Evolutionary conservation across 306 rosid species (phyloP).

Genomic region (Benincasa hispida): DNA sequence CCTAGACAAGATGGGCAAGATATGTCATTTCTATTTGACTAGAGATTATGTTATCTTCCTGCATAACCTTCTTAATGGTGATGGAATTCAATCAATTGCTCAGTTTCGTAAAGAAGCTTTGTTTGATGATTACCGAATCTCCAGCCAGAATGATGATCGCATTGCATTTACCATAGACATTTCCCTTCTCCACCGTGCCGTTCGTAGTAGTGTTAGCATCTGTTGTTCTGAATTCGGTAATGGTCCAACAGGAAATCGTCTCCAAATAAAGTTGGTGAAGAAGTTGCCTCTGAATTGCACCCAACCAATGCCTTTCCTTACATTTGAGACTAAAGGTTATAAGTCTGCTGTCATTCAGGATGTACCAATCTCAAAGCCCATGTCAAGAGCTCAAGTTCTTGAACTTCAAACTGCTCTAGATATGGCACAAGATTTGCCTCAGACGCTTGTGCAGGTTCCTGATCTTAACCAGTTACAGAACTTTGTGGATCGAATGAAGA

Average conservation of each 20-base stretch:
- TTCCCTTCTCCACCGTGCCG: slow-evolving; percentile 73
- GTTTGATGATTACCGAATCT: slow-evolving; percentile 69
- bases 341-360: slow-evolving; percentile 88
- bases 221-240: slow-evolving; percentile 48
- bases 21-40: slow-evolving; percentile 62
- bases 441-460: slow-evolving; percentile 81
- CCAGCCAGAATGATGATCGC: slow-evolving; percentile 75
- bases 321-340: slow-evolving; percentile 66
- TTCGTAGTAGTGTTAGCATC: slow-evolving; percentile 76
- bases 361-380: slow-evolving; percentile 74
- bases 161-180: slow-evolving; percentile 78
- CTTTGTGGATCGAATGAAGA: slow-evolving; percentile 87
- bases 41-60: slow-evolving; percentile 67
- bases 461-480: slow-evolving; percentile 73
- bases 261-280: slow-evolving; percentile 78
- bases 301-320: slow-evolving; percentile 62
- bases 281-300: slow-evolving; percentile 56
- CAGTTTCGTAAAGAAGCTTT: slow-evolving; percentile 67
- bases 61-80: slow-evolving; percentile 83
- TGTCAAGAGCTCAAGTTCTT: slow-evolving; percentile 52
- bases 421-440: slow-evolving; percentile 82
- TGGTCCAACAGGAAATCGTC: slow-evolving; percentile 36
- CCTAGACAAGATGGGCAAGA: slow-evolving; percentile 62
- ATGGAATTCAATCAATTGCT: slow-evolving; percentile 75
- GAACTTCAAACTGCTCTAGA: slow-evolving; percentile 78